Conservation (phyloP, 139 green algal genomes). For the Closterium sp. region DNA sequence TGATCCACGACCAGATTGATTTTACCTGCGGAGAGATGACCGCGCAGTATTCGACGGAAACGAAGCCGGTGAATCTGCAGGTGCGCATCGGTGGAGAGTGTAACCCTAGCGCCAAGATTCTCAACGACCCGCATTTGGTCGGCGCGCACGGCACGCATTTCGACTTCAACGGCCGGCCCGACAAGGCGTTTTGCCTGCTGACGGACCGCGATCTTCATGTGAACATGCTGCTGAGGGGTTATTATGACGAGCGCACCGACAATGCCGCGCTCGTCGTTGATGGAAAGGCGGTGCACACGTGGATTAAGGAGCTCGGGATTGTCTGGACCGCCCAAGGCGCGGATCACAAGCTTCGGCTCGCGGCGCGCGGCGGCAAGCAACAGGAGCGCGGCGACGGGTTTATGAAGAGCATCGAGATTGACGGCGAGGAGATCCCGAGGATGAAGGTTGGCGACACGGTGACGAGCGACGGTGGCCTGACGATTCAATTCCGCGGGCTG, state of each 20-base stretch:
- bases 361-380: neutral
- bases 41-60: too few species aligned
- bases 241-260: neutral
- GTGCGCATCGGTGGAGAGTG: neutral
- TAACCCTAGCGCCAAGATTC: too few species aligned
- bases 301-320: neutral
- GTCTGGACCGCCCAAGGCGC: neutral
- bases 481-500: neutral
- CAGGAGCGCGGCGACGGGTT: neutral
- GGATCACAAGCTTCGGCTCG: neutral
- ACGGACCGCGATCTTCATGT: neutral
- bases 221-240: neutral
- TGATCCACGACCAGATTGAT: too few species aligned
- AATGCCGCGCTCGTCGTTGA: neutral
- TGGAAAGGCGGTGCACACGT: neutral
- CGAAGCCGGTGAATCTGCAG: neutral
- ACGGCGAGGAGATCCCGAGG: neutral
- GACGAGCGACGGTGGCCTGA: neutral
- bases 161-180: neutral
- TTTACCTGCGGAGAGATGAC: too few species aligned
- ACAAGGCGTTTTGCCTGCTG: neutral
- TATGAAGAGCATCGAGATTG: neutral
- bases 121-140: neutral
- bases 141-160: neutral
- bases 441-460: conserved; percentile 10